Conservation (phyloP, 345 rosid species). For the Eucalyptus regnans region DNA sequence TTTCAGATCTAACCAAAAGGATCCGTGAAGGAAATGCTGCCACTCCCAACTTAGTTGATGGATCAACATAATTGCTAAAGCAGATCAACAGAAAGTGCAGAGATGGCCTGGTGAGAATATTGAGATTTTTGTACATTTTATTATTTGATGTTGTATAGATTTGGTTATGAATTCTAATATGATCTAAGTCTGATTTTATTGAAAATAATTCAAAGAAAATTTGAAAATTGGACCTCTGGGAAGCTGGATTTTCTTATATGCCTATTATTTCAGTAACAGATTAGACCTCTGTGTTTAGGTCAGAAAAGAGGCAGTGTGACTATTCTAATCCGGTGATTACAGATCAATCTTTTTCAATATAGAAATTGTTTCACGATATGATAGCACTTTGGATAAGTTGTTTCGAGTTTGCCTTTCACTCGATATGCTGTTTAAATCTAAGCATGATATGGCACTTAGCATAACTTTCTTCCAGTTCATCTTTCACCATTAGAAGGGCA, state of each 20-base stretch:
- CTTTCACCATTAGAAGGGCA: not conserved
- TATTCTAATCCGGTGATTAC: not conserved
- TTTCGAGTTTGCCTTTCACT: not conserved
- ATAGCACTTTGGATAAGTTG: not conserved
- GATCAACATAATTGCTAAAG: not conserved
- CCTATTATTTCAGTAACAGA: not conserved
- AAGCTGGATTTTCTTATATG: not conserved
- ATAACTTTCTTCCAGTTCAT: not conserved
- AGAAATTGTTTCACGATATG: not conserved
- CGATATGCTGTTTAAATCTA: not conserved
- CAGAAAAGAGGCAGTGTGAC: not conserved
- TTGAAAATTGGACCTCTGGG: not conserved
- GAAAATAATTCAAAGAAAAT: not conserved
- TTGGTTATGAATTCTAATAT: not conserved
- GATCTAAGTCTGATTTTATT: not conserved
- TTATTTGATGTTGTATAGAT: not conserved
- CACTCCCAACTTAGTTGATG: not conserved
- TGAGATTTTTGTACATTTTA: not conserved
- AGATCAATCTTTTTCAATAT: not conserved
- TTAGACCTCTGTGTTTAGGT: not conserved
- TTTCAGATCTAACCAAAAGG: slow-evolving; percentile 54
- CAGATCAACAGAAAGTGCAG: not conserved
- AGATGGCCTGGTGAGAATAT: not conserved
- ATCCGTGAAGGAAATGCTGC: slow-evolving; percentile 12
- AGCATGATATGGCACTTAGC: not conserved